Evolutionary conservation across 2,329 filamentous ascomycete genomes (phyloP).

Genomic region (Colletotrichum somersetense): DNA sequence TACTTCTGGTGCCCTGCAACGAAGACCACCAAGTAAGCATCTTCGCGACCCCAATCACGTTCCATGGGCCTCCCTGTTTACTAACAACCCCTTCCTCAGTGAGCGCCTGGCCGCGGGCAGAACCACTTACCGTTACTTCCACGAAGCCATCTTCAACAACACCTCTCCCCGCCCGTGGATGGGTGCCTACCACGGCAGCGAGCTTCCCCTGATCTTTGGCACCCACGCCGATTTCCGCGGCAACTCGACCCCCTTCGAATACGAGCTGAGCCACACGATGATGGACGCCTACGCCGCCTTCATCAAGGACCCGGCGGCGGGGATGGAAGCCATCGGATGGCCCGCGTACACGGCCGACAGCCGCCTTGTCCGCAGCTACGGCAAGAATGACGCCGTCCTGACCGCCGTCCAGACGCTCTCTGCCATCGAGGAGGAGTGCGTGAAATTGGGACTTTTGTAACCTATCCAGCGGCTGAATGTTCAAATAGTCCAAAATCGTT

Average conservation of each 20-base stretch:
- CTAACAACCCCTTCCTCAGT: not conserved
- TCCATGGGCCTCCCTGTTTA: not conserved
- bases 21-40: constrained; percentile 37
- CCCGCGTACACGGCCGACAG: constrained; percentile 30
- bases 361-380: constrained; percentile 32
- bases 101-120: constrained; percentile 33
- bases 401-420: constrained; percentile 18
- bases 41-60: fast-evolving
- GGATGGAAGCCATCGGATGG: constrained; percentile 32
- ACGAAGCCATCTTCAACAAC: constrained; percentile 49
- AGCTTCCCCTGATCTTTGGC: constrained; percentile 51
- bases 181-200: constrained; percentile 49
- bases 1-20: constrained; percentile 38
- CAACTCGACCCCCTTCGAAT: constrained; percentile 39
- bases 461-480: not conserved
- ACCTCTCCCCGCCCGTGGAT: constrained; percentile 46
- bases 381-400: constrained; percentile 32
- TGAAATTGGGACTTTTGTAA: constrained; percentile 22
- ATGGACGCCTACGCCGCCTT: constrained; percentile 35
- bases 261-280: constrained; percentile 39
- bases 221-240: constrained; percentile 45
- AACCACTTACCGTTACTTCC: constrained; percentile 47
- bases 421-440: constrained; percentile 28
- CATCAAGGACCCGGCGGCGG: constrained; percentile 32
- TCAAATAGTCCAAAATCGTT: not conserved